These are phyloP conservation scores for Volvariella volvacea DNA, from an alignment of 1,284 basidiomycete genomes.

Conservation along the genomic window DNA sequence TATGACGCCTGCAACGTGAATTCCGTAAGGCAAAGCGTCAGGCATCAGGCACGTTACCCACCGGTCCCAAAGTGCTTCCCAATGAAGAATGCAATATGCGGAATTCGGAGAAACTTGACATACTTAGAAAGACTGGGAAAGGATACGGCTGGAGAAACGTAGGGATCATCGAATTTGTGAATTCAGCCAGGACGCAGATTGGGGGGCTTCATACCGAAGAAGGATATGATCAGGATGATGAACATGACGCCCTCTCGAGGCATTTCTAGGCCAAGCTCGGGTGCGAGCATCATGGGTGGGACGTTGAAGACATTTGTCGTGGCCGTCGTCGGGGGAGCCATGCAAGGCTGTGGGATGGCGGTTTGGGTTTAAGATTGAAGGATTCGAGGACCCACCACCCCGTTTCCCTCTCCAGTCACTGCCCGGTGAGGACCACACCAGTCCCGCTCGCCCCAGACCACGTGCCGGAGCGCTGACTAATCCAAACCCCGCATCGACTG, in stretches of 20 bases:
- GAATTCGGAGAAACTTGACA: slow-evolving; percentile 47
- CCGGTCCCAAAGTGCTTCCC: slow-evolving; percentile 80
- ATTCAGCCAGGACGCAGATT: background rate
- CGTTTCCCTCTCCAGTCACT: background rate
- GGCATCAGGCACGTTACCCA: slow-evolving; percentile 12
- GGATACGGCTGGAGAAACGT: slow-evolving; percentile 45
- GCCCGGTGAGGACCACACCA: slow-evolving; percentile 1
- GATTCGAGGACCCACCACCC: no score
- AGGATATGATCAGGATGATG: slow-evolving; percentile 35
- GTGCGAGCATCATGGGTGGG: no score
- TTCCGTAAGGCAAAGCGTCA: slow-evolving; percentile 1
- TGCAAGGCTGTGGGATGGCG: background rate
- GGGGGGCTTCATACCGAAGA: slow-evolving; percentile 24
- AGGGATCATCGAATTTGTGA: background rate
- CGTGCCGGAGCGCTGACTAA: background rate
- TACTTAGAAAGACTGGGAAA: slow-evolving; percentile 61
- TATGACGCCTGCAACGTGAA: slow-evolving; percentile 50
- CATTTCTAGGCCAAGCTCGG: background rate
- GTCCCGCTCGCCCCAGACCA: background rate
- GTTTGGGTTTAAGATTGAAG: background rate
- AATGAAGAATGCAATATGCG: slow-evolving; percentile 64
- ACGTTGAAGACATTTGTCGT: background rate
- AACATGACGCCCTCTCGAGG: slow-evolving; percentile 22
- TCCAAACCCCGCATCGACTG: no score
- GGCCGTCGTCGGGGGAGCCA: background rate